These are phyloP conservation scores for Didymella keratinophila DNA, from an alignment of 2,329 filamentous ascomycete genomes.

Conservation along the genomic window DNA sequence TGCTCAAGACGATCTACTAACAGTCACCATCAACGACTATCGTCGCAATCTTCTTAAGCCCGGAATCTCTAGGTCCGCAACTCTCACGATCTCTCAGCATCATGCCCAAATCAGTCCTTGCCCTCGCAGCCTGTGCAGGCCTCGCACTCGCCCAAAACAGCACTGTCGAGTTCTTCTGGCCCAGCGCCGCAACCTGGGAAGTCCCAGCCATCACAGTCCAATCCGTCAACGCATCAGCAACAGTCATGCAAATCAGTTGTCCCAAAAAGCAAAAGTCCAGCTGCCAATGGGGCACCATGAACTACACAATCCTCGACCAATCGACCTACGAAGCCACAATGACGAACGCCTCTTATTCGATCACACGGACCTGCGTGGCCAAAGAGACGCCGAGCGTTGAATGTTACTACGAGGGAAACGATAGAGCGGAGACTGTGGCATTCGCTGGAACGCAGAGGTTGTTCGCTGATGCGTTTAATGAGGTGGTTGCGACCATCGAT, in stretches of 20 bases:
- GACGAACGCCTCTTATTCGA: not conserved
- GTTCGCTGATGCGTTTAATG: not conserved
- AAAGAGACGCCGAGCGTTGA: not conserved
- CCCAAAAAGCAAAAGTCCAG: not conserved
- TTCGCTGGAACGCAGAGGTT: not conserved
- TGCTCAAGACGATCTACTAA: too few species aligned
- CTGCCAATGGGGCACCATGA: not conserved
- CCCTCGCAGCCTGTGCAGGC: not conserved
- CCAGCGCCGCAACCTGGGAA: not conserved
- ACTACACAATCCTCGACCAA: slow-evolving; percentile 2
- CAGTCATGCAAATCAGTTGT: not conserved
- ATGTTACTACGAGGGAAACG: not conserved
- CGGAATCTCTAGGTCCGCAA: too few species aligned
- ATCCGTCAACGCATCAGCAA: slow-evolving; percentile 4
- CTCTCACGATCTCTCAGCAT: not conserved
- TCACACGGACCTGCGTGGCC: slow-evolving; percentile 1
- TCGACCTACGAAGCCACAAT: slow-evolving; percentile 4
- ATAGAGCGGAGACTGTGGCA: not conserved
- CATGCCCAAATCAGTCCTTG: not conserved
- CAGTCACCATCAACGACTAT: too few species aligned
- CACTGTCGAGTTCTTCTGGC: slow-evolving; percentile 1
- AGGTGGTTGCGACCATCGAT: not conserved
- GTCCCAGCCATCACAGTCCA: not conserved
- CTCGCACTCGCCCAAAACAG: slow-evolving; percentile 1
- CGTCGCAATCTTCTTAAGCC: too few species aligned